These are phyloP conservation scores for Physcomitrium patens DNA, from an alignment of 225 moss, liverwort and hornwort species.

Conservation along the genomic window DNA sequence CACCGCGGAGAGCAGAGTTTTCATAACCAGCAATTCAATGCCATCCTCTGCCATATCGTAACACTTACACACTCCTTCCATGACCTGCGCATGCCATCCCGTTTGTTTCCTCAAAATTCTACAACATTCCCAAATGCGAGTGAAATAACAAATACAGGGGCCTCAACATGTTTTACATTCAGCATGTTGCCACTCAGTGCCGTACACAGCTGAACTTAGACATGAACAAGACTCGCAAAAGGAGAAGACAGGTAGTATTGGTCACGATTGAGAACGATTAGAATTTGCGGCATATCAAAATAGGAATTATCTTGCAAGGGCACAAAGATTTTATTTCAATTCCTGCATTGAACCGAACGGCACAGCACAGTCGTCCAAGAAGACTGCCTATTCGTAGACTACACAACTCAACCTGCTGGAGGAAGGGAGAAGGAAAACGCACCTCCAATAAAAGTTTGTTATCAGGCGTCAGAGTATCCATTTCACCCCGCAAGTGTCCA, in stretches of 20 bases:
- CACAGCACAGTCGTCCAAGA: not conserved
- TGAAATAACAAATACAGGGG: not conserved
- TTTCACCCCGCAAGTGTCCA: constrained; percentile 77
- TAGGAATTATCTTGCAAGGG: not conserved
- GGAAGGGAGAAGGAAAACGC: not conserved
- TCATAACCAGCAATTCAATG: constrained; percentile 94
- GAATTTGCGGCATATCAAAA: no score
- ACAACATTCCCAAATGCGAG: not conserved
- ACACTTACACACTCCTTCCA: constrained; percentile 37
- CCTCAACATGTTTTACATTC: not conserved
- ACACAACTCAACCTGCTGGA: not conserved
- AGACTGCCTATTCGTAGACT: not conserved
- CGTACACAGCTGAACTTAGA: not conserved
- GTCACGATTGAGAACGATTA: no score
- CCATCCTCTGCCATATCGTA: constrained; percentile 97
- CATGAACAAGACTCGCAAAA: no score
- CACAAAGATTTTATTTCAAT: not conserved
- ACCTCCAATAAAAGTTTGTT: constrained; percentile 60
- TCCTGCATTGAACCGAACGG: not conserved
- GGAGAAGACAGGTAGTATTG: no score
- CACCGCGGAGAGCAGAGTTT: constrained; percentile 94
- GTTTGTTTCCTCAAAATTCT: not conserved
- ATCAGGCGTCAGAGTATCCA: constrained; percentile 56
- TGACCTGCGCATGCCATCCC: constrained; percentile 10
- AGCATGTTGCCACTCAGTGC: not conserved